These are phyloP conservation scores for Puccinia hordei DNA, from an alignment of 1,284 basidiomycete genomes.

Conservation along the genomic window DNA sequence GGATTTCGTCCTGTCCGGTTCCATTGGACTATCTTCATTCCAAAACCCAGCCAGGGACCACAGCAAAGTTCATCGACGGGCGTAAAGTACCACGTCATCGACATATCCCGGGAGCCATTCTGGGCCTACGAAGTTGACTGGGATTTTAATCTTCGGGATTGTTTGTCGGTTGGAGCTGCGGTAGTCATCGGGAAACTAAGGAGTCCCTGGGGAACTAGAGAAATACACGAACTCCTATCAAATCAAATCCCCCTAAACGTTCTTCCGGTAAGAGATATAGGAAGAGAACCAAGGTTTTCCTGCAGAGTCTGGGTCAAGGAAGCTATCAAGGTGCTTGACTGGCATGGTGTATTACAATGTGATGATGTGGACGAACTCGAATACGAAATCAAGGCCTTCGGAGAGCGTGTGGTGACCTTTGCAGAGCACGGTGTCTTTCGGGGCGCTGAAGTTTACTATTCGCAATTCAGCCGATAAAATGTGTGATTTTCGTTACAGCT, in stretches of 20 bases:
- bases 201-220: conserved; percentile 13
- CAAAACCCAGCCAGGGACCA: conserved; percentile 1
- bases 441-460: conserved; percentile 31
- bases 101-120: neutral
- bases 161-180: conserved; percentile 20
- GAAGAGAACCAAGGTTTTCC: conserved; percentile 20
- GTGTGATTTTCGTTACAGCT: neutral
- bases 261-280: conserved; percentile 9
- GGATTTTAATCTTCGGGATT: conserved; percentile 33
- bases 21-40: conserved; percentile 42
- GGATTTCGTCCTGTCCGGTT: conserved; percentile 28
- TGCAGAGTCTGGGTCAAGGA: conserved; percentile 34
- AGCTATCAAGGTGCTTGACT: conserved; percentile 28
- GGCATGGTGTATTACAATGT: conserved; percentile 13
- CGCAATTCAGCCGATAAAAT: conserved; percentile 8
- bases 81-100: conserved; percentile 18
- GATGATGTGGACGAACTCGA: conserved; percentile 30
- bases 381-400: conserved; percentile 35
- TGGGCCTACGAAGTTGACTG: conserved; percentile 39
- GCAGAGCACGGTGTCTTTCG: conserved; percentile 32
- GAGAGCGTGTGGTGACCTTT: conserved; percentile 15
- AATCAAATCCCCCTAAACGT: conserved; percentile 5
- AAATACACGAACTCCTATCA: conserved; percentile 11
- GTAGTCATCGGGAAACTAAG: conserved; percentile 32
- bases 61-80: conserved; percentile 1